Conservation (phyloP, 768 basidiomycete species). For the Leccinum obscurum region DNA sequence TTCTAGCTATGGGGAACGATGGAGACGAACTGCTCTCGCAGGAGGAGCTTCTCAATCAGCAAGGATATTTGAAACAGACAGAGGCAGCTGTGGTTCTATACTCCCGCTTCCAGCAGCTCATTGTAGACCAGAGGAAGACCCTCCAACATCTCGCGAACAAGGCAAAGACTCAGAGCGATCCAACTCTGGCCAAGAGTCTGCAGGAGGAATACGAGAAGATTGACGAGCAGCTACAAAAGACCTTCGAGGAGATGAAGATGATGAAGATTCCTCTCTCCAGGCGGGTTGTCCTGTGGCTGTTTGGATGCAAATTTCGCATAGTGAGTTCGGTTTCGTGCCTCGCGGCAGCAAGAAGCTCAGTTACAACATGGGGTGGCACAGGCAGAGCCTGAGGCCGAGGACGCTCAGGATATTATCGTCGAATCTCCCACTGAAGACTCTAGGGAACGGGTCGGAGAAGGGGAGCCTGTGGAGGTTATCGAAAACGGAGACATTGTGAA, state of each 20-base stretch:
- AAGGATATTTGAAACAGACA: background rate
- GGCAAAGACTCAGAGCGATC: slow-evolving; percentile 13
- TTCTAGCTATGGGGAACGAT: too few species aligned
- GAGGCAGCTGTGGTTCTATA: slow-evolving; percentile 19
- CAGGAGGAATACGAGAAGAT: slow-evolving; percentile 8
- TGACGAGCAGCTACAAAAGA: slow-evolving; percentile 8
- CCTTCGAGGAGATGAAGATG: slow-evolving; percentile 19
- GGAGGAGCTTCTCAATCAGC: too few species aligned
- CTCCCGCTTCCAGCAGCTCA: slow-evolving; percentile 17
- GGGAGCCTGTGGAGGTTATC: slow-evolving; percentile 27
- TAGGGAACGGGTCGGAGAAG: slow-evolving; percentile 41
- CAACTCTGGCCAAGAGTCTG: slow-evolving; percentile 7
- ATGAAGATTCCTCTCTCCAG: slow-evolving; percentile 18
- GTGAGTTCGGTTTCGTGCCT: slow-evolving; percentile 2
- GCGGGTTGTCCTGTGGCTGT: slow-evolving; percentile 12
- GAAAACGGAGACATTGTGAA: slow-evolving; percentile 34
- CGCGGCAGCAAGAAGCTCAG: slow-evolving; percentile 20
- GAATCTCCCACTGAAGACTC: slow-evolving; percentile 45
- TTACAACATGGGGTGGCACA: slow-evolving; percentile 22
- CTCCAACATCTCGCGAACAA: slow-evolving; percentile 16
- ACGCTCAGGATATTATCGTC: slow-evolving; percentile 31
- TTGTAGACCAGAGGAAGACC: slow-evolving; percentile 14
- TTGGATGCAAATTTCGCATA: slow-evolving; percentile 1
- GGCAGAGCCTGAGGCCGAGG: slow-evolving; percentile 35
- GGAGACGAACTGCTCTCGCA: too few species aligned